Evolutionary conservation across 202 grass and related monocot genomes (phyloP).

Genomic region (Bolboschoenoplectus hybrid): DNA sequence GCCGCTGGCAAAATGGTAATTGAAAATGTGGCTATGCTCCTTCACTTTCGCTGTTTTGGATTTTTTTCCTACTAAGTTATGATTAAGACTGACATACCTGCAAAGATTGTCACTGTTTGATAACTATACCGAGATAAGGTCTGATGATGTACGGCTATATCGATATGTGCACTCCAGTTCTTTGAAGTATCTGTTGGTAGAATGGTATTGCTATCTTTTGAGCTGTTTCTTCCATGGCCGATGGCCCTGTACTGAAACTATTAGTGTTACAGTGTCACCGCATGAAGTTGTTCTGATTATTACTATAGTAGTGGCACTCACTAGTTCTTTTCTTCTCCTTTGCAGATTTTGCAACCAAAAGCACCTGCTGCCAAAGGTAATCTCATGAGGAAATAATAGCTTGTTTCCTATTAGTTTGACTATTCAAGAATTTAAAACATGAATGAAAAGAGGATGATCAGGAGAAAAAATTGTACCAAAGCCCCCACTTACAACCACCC

Average conservation of each 20-base stretch:
- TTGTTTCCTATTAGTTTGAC: not conserved
- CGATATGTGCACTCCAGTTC: not conserved
- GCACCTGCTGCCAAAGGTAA: constrained; percentile 21
- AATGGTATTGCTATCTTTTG: not conserved
- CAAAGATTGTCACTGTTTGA: constrained; percentile 35
- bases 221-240: not conserved
- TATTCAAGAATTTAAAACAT: not conserved
- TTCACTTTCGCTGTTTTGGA: constrained; percentile 30
- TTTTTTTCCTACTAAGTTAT: constrained; percentile 31
- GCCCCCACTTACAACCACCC: not conserved
- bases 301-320: not conserved
- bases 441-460: not conserved
- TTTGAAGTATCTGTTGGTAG: constrained; percentile 1
- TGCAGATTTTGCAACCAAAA: constrained; percentile 5
- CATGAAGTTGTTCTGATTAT: not conserved
- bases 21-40: constrained; percentile 44
- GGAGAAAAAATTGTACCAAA: not conserved
- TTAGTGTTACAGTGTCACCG: not conserved
- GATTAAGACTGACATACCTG: constrained; percentile 32
- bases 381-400: not conserved
- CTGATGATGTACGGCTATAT: not conserved
- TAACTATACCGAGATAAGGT: constrained; percentile 9
- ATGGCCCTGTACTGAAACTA: not conserved
- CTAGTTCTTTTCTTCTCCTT: not conserved
- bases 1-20: constrained; percentile 41